Base-by-base conservation (phyloP, 768 basidiomycete genomes). In the Calocybe gangraenosa region DNA sequence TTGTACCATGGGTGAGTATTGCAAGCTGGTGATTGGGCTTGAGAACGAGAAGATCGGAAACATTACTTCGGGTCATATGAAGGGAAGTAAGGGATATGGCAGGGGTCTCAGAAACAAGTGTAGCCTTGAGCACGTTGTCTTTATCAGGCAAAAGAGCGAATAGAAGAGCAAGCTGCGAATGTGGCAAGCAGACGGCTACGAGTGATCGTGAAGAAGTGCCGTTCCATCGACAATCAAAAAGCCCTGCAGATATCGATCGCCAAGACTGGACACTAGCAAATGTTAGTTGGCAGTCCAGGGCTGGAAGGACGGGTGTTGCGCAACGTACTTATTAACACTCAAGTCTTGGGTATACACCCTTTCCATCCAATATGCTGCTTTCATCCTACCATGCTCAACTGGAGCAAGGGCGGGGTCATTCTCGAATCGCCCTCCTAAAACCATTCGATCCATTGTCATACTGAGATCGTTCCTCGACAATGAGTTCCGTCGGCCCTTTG, bases 331-430 rank as follows among this genome's bases (percentile, higher is more conserved):
- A 35, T 56, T 56, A 37, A 64, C 58, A 0, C 69, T 52, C 14
- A 81, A 66, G n/a, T 74, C 66, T 42, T 75, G 71, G 11, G 73
- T 68, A 42, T 70, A 61, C 13, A 91, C 51, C 40, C 65, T 71
- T 52, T 89, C 79, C 63, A 84, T 77, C 87, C 88, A 91, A 56
- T 79, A 85, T 0, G 80, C 70, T 1, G 84, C 76, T 42, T 78
- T 79, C 79, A 87, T 83, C 48, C 81, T 71, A 4, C 77, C 79
- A 55, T 83, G 74, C 46, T 83, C 80, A 15, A 71, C 67, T 0
- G 74, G 67, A 9, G 65, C 57, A 1, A 69, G 46, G 11, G 63
- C 51, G 1, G 58, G 45, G 15, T 81, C 79, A 6, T 60, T 51
- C 2, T 78, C 81, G 2, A 66, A 54, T 23, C 67, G 66, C 2